Evolutionary conservation across 2,329 filamentous ascomycete genomes (phyloP).

Genomic region (Scolecobasidium constrictum): DNA sequence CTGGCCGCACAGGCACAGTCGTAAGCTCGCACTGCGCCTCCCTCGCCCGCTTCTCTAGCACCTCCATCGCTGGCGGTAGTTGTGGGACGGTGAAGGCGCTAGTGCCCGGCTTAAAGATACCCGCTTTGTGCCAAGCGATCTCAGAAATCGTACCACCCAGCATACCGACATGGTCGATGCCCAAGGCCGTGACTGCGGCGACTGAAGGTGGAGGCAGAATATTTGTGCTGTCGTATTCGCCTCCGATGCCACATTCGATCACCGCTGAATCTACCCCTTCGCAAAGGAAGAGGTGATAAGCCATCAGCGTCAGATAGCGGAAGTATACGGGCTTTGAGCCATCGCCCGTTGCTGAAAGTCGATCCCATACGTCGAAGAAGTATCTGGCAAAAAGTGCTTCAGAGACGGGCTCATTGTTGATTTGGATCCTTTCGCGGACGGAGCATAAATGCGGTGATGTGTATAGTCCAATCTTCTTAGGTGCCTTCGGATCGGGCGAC

Average conservation of each 20-base stretch:
- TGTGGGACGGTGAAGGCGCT: constrained; percentile 54
- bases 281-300: constrained; percentile 68
- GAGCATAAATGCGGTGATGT: constrained; percentile 79
- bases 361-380: constrained; percentile 79
- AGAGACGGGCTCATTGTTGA: constrained; percentile 61
- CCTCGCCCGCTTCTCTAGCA: constrained; percentile 43
- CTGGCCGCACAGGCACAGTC: constrained; percentile 38
- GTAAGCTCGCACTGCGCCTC: constrained; percentile 39
- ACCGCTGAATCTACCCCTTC: constrained; percentile 71
- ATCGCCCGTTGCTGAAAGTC: constrained; percentile 29
- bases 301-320: constrained; percentile 79
- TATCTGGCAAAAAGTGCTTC: constrained; percentile 61
- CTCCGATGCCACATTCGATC: constrained; percentile 88
- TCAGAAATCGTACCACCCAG: constrained; percentile 67
- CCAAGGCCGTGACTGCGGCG: constrained; percentile 66
- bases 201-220: constrained; percentile 61
- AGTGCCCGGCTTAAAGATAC: constrained; percentile 63
- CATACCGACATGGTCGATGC: constrained; percentile 75
- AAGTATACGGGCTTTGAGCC: constrained; percentile 80
- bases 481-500: constrained; percentile 19
- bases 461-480: constrained; percentile 60
- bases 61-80: constrained; percentile 40
- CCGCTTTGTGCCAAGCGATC: constrained; percentile 89
- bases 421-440: constrained; percentile 73
- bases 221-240: constrained; percentile 88